Percentiles rank a stretch among this genome's conserved stretches.
phyloP scores from a whole-genome alignment of 2,329 filamentous ascomycete genomes.

The Claviceps lovelessii region DNA sequence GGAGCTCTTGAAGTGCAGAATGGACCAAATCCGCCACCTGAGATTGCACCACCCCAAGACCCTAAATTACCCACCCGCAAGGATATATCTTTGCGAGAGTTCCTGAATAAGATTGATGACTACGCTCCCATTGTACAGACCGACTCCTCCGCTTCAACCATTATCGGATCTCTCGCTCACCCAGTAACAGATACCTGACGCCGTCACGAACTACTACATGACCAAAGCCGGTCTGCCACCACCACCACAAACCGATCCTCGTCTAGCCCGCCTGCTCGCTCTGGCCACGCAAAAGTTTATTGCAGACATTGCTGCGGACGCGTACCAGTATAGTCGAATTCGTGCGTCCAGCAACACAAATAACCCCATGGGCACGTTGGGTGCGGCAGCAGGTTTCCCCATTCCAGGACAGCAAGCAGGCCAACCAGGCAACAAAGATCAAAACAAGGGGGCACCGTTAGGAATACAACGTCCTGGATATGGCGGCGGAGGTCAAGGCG shows the following conservation, averaged over 20 bases:
- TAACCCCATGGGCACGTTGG: slow-evolving; percentile 80
- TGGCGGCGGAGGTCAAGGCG: slow-evolving; percentile 78
- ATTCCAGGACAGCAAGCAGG: slow-evolving; percentile 48
- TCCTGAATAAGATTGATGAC: slow-evolving; percentile 92
- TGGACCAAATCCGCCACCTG: slow-evolving; percentile 18
- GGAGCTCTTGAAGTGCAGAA: slow-evolving; percentile 8
- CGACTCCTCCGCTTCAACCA: neutral
- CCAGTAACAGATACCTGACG: slow-evolving; percentile 68
- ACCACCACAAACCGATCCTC: slow-evolving; percentile 76
- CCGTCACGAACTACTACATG: slow-evolving; percentile 96
- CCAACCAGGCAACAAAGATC: slow-evolving; percentile 40
- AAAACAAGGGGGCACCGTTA: slow-evolving; percentile 44
- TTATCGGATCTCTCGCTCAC: neutral
- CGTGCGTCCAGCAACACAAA: slow-evolving; percentile 76
- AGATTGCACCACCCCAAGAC: slow-evolving; percentile 38
- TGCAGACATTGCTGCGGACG: slow-evolving; percentile 90
- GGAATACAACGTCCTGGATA: slow-evolving; percentile 67
- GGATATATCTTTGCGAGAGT: slow-evolving; percentile 83
- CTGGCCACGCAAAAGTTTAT: slow-evolving; percentile 99
- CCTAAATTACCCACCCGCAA: slow-evolving; percentile 65
- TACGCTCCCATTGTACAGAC: slow-evolving; percentile 83
- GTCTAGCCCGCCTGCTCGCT: slow-evolving; percentile 81
- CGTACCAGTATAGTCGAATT: slow-evolving; percentile 95
- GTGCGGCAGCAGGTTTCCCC: slow-evolving; percentile 56
- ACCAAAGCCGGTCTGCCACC: slow-evolving; percentile 89